Base-by-base conservation (phyloP, 2,329 filamentous ascomycete species). In the Aspergillus hortae region DNA sequence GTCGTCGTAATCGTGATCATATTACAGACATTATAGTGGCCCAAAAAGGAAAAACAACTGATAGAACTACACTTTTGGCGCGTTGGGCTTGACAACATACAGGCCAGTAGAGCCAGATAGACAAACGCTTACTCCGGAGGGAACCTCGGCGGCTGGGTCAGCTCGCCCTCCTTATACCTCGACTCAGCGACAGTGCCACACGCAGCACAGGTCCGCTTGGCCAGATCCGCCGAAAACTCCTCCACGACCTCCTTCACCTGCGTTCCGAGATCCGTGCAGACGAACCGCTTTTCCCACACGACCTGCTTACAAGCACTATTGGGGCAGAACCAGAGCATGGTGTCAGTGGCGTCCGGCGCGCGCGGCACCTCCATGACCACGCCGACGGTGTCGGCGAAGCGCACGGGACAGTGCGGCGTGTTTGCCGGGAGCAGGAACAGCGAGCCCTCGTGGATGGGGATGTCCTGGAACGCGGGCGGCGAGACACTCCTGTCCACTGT, bases 221-320 rank as follows among this genome's bases (percentile, higher is more conserved):
- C 78, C 51, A 84, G 80, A 65, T 88, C 84, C 1, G 70, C 80
- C 71, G 85, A 87, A 72, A 97, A 97, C 17, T 78, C 80, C 72
- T 95, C 85, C 35, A 97, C 92, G 6, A 89, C 92, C 48, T 83
- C 83, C 78, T 96, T 97, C 67, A 99, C 92, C 83, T 97, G 94
- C 21, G 88, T 92, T 17, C 92, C 92, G 57, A 97, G 74, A 75
- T 97, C 88, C 32, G 86, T 92, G 71, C 91, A 95, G 69, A 94
- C 85, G 66, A 99, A 97, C 10, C 81, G 77, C 41, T 86, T 88
- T 78, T 97, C 92, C 73, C 95, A 87, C 6, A 97, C 92, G 57
- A 92, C 73, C 51, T 80, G 78, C 12, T 77, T 74, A 68, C 91
- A 95, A 12, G 67, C 70, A 12, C 14, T n/a, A 6, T 38, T 38